Evolutionary conservation across 1,284 basidiomycete genomes (phyloP).

Genomic region (Pyrrhoderma lamaoense): DNA sequence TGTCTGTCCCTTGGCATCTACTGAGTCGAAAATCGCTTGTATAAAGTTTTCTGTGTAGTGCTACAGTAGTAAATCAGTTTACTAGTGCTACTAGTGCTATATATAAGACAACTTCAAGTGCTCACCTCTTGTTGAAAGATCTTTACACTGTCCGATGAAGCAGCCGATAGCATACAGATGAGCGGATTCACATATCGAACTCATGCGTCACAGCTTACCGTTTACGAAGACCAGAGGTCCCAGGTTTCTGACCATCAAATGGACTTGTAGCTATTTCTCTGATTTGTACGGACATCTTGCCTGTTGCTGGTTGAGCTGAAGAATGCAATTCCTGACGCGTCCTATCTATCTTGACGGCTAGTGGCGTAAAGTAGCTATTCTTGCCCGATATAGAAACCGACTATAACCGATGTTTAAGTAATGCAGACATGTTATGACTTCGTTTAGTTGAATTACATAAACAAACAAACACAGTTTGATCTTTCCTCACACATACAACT

Average conservation of each 20-base stretch:
- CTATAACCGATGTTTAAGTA: neutral
- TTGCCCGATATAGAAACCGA: neutral
- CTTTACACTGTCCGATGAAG: conserved; percentile 60
- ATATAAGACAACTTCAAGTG: conserved; percentile 15
- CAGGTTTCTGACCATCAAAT: conserved; percentile 88
- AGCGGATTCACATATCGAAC: conserved; percentile 11
- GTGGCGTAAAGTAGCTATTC: neutral
- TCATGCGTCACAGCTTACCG: conserved; percentile 41
- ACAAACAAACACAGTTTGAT: no score
- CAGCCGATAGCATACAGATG: conserved; percentile 15
- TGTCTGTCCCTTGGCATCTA: conserved; percentile 76
- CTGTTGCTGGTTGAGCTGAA: conserved; percentile 4
- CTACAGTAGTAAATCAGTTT: conserved; percentile 31
- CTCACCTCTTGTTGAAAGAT: conserved; percentile 84
- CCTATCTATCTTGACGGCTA: neutral
- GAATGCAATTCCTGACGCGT: neutral
- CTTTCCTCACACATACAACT: no score
- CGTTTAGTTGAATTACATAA: no score
- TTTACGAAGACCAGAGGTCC: conserved; percentile 92
- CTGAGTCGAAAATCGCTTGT: conserved; percentile 90
- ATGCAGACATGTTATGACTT: neutral
- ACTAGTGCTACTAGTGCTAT: neutral
- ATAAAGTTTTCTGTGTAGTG: conserved; percentile 99
- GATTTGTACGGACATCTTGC: conserved; percentile 37
- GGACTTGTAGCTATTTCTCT: conserved; percentile 68